These are phyloP conservation scores for Torulaspora quercuum DNA, from an alignment of 805 yeast genomes.

Conservation along the genomic window DNA sequence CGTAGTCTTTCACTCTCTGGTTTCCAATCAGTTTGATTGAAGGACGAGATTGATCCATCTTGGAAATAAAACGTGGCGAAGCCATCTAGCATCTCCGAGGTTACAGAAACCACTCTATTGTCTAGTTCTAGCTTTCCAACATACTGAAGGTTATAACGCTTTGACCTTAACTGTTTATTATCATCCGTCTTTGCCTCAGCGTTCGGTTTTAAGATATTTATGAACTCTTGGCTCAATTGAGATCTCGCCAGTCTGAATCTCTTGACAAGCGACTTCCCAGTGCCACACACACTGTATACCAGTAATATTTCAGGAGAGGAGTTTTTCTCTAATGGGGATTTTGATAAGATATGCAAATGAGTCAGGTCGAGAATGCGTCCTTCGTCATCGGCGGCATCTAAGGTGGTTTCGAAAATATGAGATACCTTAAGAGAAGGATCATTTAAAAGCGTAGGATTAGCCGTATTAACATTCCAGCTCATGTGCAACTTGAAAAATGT, in stretches of 20 bases:
- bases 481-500: constrained; percentile 33
- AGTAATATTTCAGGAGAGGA: constrained; percentile 31
- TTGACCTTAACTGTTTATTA: constrained; percentile 16
- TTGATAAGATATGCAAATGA: constrained; percentile 29
- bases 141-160: constrained; percentile 19
- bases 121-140: constrained; percentile 18
- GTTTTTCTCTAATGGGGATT: constrained; percentile 30
- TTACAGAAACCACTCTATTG: constrained; percentile 21
- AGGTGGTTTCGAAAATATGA: constrained; percentile 25
- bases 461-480: constrained; percentile 32
- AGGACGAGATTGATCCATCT: constrained; percentile 26
- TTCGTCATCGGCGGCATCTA: constrained; percentile 25
- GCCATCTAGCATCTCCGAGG: constrained; percentile 31
- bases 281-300: constrained; percentile 25
- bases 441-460: constrained; percentile 26
- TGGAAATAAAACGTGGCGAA: constrained; percentile 28
- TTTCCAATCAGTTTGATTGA: constrained; percentile 30
- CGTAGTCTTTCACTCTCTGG: constrained; percentile 26
- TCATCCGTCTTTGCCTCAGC: constrained; percentile 1
- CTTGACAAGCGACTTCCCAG: constrained; percentile 27
- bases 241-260: constrained; percentile 25
- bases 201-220: constrained; percentile 12
- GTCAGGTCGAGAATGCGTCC: constrained; percentile 25
- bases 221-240: constrained; percentile 24
- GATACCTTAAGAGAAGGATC: constrained; percentile 34